Evolutionary conservation across 1,284 basidiomycete species (phyloP), one percentile per base, ranked within the genome.

Genomic region (Trametes hirsuta): DNA sequence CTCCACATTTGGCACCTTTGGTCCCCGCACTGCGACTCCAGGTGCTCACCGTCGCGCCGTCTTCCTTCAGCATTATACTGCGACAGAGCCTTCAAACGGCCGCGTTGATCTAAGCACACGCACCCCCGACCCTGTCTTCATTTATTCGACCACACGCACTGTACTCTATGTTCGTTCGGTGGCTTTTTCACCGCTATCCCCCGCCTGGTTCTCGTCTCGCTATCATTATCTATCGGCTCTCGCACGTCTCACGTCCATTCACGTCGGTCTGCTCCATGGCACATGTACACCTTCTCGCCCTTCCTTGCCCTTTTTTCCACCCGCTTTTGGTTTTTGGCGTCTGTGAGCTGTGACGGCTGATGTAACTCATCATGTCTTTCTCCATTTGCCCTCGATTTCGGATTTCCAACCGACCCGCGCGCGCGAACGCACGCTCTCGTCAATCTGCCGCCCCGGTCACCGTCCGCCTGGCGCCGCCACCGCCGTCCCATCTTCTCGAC

Each of bases 1-100:
- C 57, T 62, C 50, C 49, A 55, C 59, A 68, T 61, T 51, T 60
- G 64, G 55, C 49, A 57, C 64, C 60, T 60, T 67, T 62, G 56
- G 34, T 50, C 61, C 30, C 52, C 46, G 39, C 36, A 41, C 53
- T 58, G 66, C 63, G 64, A 66, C 69, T 68, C 67, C 71, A 69
- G 59, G 61, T 56, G 56, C 56, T 61, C 65, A 63, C 61, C 52
- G 65, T 64, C 60, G 62, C 63, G 53, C 69, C 59, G 55, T 67
- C 66, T 68, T 49, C 60, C 64, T 68, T 71, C 75, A 81, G 79
- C 72, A 79, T 79, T 65, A 73, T 77, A 62, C 76, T 81, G 56
- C 77, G 79, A 66, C 73, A 73, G 64, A 79, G 77, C 68, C 76
- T 81, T 56, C 72, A 77, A 66, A 74, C 76, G 60, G 79, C 79